Conservation (phyloP, 768 basidiomycete genomes). For the Russula sp. region DNA sequence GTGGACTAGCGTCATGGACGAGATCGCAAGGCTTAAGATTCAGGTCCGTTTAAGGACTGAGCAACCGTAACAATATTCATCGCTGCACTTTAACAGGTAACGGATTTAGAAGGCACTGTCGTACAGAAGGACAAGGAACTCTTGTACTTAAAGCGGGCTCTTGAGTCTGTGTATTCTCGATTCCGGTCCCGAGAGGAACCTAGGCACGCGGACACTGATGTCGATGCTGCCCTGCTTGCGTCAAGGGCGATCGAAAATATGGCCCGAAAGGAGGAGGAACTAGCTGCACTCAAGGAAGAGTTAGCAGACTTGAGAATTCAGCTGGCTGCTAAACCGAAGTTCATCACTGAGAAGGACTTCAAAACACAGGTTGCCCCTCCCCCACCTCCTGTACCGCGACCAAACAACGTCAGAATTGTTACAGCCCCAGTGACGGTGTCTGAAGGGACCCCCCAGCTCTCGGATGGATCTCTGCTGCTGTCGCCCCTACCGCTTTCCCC, state of each 20-base stretch:
- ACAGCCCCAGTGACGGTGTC: neutral
- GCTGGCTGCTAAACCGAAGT: constrained; percentile 43
- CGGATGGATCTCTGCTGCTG: neutral
- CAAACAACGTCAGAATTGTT: constrained; percentile 15
- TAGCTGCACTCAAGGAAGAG: constrained; percentile 45
- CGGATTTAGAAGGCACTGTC: constrained; percentile 44
- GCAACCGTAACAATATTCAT: neutral
- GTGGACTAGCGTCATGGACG: constrained; percentile 66
- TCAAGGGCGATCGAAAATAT: constrained; percentile 64
- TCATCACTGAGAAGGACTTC: constrained; percentile 62
- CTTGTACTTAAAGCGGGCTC: constrained; percentile 70
- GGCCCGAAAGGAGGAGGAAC: constrained; percentile 62
- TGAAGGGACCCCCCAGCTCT: constrained; percentile 5
- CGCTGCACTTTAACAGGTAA: constrained; percentile 37
- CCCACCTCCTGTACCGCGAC: constrained; percentile 48
- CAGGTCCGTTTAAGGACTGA: constrained; percentile 43
- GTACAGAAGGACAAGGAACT: constrained; percentile 66
- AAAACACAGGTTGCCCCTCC: constrained; percentile 62
- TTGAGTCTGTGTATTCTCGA: constrained; percentile 83
- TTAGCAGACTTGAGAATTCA: constrained; percentile 47
- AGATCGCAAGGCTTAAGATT: constrained; percentile 63
- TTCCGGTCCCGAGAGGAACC: constrained; percentile 55
- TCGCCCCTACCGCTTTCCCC: constrained; percentile 20
- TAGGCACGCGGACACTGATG: constrained; percentile 43
- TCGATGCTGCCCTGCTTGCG: constrained; percentile 66